Evolutionary conservation across 2,329 filamentous ascomycete species (phyloP).

Genomic region (Stromatinia cepivora): DNA sequence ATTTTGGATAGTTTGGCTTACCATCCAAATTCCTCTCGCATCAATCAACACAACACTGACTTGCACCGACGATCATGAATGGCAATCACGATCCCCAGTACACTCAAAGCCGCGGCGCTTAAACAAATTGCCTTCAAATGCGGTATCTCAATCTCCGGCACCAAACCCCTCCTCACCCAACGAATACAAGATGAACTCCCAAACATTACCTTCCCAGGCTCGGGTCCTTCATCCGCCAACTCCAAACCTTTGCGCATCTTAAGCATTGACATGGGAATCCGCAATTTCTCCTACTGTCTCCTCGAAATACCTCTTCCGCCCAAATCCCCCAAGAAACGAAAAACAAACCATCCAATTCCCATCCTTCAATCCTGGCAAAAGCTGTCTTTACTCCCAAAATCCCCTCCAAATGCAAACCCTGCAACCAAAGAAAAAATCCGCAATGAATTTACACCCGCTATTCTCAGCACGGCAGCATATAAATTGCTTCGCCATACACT

Average conservation of each 20-base stretch:
- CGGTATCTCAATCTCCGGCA: slow-evolving; percentile 59
- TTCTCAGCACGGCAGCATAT: slow-evolving; percentile 58
- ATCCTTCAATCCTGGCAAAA: slow-evolving; percentile 23
- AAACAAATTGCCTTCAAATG: slow-evolving; percentile 60
- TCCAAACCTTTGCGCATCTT: slow-evolving; percentile 51
- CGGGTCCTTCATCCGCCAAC: slow-evolving; percentile 28
- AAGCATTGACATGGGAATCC: slow-evolving; percentile 83
- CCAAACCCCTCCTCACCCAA: slow-evolving; percentile 55
- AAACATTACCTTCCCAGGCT: neutral
- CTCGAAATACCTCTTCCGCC: slow-evolving; percentile 42
- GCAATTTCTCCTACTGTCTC: slow-evolving; percentile 75
- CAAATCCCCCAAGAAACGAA: neutral
- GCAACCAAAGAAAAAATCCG: slow-evolving; percentile 26
- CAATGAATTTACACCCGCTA: slow-evolving; percentile 53
- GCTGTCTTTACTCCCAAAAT: slow-evolving; percentile 28
- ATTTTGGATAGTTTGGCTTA: neutral
- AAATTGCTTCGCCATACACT: slow-evolving; percentile 50
- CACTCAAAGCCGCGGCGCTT: slow-evolving; percentile 54
- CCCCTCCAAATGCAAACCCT: slow-evolving; percentile 17
- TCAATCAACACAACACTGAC: neutral
- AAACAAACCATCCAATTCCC: neutral
- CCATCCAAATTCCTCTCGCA: no score
- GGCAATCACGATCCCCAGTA: slow-evolving; percentile 36
- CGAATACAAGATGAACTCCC: slow-evolving; percentile 49
- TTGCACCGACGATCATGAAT: slow-evolving; percentile 34